Conservation (phyloP, 2,329 filamentous ascomycete genomes). For the Diaporthe amygdali region DNA sequence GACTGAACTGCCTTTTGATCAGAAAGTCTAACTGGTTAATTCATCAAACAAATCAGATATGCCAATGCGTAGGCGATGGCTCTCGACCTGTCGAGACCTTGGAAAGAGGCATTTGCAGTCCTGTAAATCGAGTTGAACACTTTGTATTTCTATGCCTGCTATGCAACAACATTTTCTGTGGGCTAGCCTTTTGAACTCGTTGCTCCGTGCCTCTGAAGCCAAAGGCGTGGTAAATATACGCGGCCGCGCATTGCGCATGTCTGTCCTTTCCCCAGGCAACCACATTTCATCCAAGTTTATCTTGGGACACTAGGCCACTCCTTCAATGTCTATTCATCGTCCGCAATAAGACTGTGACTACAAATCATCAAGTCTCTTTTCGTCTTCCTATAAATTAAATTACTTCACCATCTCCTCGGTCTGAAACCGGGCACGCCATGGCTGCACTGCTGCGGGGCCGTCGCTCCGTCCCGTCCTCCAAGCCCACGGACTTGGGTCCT, state of each 20-base stretch:
- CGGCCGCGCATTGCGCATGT: background rate
- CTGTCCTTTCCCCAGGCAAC: slow-evolving; percentile 22
- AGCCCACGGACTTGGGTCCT: background rate
- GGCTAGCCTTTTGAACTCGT: too few relatives aligned
- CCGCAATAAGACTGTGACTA: background rate
- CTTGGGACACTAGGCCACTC: background rate
- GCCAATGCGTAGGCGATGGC: background rate
- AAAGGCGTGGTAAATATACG: background rate
- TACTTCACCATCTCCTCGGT: background rate
- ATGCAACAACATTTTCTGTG: background rate
- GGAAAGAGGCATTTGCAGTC: background rate
- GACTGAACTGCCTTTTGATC: background rate
- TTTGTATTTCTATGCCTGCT: background rate
- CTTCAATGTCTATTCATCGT: background rate
- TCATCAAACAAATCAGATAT: background rate
- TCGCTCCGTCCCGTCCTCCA: background rate
- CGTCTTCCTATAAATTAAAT: background rate
- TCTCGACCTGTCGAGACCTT: background rate
- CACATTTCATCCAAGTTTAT: background rate
- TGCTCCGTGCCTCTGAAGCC: background rate
- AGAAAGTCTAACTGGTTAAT: background rate
- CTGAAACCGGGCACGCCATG: background rate
- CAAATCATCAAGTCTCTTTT: background rate
- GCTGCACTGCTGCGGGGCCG: background rate
- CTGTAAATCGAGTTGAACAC: too few relatives aligned